phyloP scores from a whole-genome alignment of 106 monocot genomes.

The Triglochin maritima region DNA sequence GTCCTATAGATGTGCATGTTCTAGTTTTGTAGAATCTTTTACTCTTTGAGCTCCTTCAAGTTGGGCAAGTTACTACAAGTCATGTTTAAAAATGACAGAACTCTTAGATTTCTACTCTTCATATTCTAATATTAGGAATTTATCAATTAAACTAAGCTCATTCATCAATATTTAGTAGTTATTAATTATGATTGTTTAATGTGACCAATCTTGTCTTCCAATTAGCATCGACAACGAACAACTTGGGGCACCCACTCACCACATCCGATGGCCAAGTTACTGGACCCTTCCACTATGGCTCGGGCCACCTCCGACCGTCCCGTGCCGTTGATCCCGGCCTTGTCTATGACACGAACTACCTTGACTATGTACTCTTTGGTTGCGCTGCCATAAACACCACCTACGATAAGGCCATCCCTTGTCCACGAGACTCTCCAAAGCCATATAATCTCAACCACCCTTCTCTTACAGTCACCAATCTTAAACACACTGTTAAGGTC shows the following conservation, averaged over 20 bases:
- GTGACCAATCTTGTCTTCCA: background rate
- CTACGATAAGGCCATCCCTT: conserved; percentile 44
- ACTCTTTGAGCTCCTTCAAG: too few species aligned
- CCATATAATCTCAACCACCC: conserved; percentile 62
- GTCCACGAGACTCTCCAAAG: conserved; percentile 29
- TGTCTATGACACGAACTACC: conserved; percentile 58
- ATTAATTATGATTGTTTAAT: too few species aligned
- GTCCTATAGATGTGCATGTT: too few species aligned
- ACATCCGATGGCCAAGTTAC: conserved; percentile 26
- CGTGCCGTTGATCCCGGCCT: conserved; percentile 61
- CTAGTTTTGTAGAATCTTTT: too few species aligned
- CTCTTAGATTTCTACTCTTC: too few species aligned
- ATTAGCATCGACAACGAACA: conserved; percentile 32
- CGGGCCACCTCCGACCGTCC: conserved; percentile 50
- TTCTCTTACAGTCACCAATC: conserved; percentile 33
- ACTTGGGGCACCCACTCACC: conserved; percentile 25
- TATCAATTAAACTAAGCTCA: background rate
- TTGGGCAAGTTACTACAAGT: too few species aligned
- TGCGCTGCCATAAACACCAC: conserved; percentile 41
- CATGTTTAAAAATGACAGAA: too few species aligned
- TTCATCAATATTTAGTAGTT: background rate
- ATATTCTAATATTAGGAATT: background rate
- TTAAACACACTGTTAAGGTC: conserved; percentile 31
- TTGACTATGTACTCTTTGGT: conserved; percentile 58
- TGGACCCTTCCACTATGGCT: conserved; percentile 52